These are phyloP conservation scores for Neurospora pannonica DNA, from an alignment of 495 filamentous ascomycete species.

Conservation along the genomic window DNA sequence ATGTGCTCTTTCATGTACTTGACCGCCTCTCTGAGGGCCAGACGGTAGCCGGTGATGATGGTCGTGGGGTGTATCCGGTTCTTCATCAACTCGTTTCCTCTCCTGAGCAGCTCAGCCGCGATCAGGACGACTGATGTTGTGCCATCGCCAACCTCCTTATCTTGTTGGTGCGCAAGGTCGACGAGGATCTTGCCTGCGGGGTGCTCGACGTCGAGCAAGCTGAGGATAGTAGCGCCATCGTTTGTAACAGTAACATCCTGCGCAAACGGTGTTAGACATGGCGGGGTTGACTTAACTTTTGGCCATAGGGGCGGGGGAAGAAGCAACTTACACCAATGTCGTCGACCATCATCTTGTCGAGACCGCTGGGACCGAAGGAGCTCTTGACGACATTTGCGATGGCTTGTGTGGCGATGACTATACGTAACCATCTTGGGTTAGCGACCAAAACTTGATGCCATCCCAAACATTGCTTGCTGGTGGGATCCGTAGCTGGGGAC, in stretches of 20 bases:
- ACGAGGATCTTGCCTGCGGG: slow-evolving; percentile 98
- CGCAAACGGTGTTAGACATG: slow-evolving; percentile 7
- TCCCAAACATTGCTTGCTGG: background rate
- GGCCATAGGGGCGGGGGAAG: slow-evolving; percentile 3
- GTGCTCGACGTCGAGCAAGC: slow-evolving; percentile 91
- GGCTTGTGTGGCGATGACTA: slow-evolving; percentile 89
- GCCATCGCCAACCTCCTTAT: slow-evolving; percentile 97
- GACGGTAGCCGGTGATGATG: slow-evolving; percentile 95
- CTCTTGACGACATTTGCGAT: slow-evolving; percentile 98
- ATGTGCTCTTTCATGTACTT: slow-evolving; percentile 99
- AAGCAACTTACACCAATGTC: slow-evolving; percentile 74
- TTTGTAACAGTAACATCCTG: slow-evolving; percentile 99
- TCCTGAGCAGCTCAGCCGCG: slow-evolving; percentile 85
- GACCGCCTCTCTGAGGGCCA: slow-evolving; percentile 91
- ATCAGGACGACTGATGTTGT: slow-evolving; percentile 97
- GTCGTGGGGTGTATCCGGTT: slow-evolving; percentile 99
- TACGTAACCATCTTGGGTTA: slow-evolving; percentile 2
- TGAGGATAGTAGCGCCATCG: slow-evolving; percentile 94
- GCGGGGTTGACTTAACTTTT: background rate
- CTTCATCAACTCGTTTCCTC: slow-evolving; percentile 97
- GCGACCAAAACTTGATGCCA: slow-evolving; percentile 14
- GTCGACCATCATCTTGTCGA: slow-evolving; percentile 99
- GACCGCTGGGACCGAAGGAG: slow-evolving; percentile 91
- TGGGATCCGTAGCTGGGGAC: background rate
- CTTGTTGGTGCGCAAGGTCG: slow-evolving; percentile 94